A percentile compares a stretch with the other conserved stretches of the same genome.
phyloP scores from a whole-genome alignment of 495 filamentous ascomycete genomes.

The Penicillium goetzii region DNA sequence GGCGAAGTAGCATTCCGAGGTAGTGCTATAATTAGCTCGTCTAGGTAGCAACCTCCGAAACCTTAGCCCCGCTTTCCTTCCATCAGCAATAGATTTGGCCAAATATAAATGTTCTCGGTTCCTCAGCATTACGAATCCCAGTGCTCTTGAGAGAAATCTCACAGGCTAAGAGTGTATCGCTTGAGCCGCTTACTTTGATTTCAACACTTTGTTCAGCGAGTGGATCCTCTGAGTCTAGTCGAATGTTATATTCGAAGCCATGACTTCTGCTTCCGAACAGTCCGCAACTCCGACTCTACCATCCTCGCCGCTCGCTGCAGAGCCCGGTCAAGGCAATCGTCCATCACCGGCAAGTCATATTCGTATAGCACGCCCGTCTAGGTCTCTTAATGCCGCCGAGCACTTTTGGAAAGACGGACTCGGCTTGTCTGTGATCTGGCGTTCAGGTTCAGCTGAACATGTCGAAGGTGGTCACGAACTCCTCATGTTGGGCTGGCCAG shows the following conservation, averaged over 20 bases:
- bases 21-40: not conserved
- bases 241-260: not conserved
- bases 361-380: constrained; percentile 9
- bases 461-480: constrained; percentile 21
- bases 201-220: not conserved
- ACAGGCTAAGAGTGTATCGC: not conserved
- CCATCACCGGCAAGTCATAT: constrained; percentile 3
- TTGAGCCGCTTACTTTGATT: not conserved
- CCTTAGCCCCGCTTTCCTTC: not conserved
- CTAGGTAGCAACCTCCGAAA: not conserved
- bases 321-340: not conserved
- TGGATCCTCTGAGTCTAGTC: not conserved
- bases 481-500: constrained; percentile 23
- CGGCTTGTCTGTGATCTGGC: constrained; percentile 6
- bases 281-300: not conserved
- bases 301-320: not conserved
- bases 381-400: constrained; percentile 1
- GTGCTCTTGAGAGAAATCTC: not conserved
- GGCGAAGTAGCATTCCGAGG: not conserved
- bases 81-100: not conserved
- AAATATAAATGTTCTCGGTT: not conserved
- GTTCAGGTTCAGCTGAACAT: not conserved
- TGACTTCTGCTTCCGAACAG: not conserved
- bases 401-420: constrained; percentile 7
- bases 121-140: not conserved